A percentile compares a stretch with the other conserved stretches of the same genome.
Evolutionary conservation across 208 protist species (phyloP).

Genomic region (Trypanosoma conorhini): DNA sequence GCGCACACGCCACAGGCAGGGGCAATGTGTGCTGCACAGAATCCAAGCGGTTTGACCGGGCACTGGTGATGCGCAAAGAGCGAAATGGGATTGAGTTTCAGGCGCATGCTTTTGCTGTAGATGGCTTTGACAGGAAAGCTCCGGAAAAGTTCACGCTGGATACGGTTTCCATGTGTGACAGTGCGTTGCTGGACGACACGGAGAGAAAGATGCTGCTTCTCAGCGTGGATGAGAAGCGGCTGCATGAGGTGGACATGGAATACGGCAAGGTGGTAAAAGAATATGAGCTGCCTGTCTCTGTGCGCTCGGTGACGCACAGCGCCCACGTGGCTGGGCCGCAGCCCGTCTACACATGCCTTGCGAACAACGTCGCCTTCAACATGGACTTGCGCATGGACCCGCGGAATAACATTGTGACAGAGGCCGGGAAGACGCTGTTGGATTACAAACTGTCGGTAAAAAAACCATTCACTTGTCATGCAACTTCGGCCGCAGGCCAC

Average conservation of each 20-base stretch:
- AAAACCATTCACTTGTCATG: constrained; percentile 57
- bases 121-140: constrained; percentile 37
- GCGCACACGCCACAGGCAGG: constrained; percentile 22
- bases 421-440: constrained; percentile 33
- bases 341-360: constrained; percentile 55
- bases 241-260: constrained; percentile 51
- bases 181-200: constrained; percentile 48
- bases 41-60: constrained; percentile 43
- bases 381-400: constrained; percentile 67
- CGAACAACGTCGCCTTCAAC: constrained; percentile 59
- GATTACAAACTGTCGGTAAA: constrained; percentile 44
- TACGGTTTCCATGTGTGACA: constrained; percentile 30
- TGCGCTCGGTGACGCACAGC: constrained; percentile 39
- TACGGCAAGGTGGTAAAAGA: constrained; percentile 52
- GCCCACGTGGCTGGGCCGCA: constrained; percentile 40
- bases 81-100: constrained; percentile 21
- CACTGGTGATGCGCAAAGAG: constrained; percentile 44
- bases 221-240: constrained; percentile 30
- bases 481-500: constrained; percentile 51
- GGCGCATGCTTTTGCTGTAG: constrained; percentile 25
- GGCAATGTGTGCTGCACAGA: constrained; percentile 61
- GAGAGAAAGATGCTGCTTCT: constrained; percentile 51
- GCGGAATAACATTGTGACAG: constrained; percentile 39
- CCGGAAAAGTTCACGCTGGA: constrained; percentile 30
- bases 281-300: constrained; percentile 32